Percentiles rank a stretch among this genome's conserved stretches.
phyloP scores from a whole-genome alignment of 345 rosid genomes.

The Cardamine chenopodiifolia region DNA sequence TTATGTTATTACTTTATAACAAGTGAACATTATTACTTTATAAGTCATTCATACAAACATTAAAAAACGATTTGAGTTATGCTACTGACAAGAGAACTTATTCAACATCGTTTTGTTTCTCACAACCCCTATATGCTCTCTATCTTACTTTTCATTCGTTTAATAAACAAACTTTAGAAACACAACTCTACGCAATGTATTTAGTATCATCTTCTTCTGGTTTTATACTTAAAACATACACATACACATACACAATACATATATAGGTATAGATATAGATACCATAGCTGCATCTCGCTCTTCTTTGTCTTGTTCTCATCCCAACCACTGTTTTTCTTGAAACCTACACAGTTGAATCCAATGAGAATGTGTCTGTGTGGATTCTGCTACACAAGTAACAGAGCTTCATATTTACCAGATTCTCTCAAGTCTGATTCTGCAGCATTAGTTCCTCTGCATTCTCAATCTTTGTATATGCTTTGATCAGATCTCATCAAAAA shows the following conservation, averaged over 20 bases:
- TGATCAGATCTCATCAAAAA: constrained; percentile 50
- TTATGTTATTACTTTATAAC: too few species aligned
- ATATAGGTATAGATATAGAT: constrained; percentile 18
- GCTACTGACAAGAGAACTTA: neutral
- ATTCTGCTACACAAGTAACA: constrained; percentile 25
- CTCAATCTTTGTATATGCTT: neutral
- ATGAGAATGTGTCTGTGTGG: constrained; percentile 12
- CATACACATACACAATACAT: constrained; percentile 33
- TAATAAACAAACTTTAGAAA: constrained; percentile 24
- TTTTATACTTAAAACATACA: constrained; percentile 12
- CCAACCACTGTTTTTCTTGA: constrained; percentile 21
- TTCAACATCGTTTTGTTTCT: neutral
- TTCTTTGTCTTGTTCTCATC: constrained; percentile 25
- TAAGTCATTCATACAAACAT: too few species aligned
- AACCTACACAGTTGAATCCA: constrained; percentile 30
- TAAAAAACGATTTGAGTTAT: too few species aligned
- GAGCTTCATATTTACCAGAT: constrained; percentile 30
- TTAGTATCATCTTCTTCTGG: constrained; percentile 25
- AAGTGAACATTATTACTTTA: too few species aligned
- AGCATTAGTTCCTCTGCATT: neutral
- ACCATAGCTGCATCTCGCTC: constrained; percentile 18
- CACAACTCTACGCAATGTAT: constrained; percentile 28
- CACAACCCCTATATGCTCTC: neutral
- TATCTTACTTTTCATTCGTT: constrained; percentile 6
- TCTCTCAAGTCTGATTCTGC: constrained; percentile 19